Percentiles rank a stretch among this genome's conserved stretches.
These are phyloP conservation scores for Spergularia bocconei DNA, from an alignment of 148 eudicot genomes.

Conservation along the genomic window DNA sequence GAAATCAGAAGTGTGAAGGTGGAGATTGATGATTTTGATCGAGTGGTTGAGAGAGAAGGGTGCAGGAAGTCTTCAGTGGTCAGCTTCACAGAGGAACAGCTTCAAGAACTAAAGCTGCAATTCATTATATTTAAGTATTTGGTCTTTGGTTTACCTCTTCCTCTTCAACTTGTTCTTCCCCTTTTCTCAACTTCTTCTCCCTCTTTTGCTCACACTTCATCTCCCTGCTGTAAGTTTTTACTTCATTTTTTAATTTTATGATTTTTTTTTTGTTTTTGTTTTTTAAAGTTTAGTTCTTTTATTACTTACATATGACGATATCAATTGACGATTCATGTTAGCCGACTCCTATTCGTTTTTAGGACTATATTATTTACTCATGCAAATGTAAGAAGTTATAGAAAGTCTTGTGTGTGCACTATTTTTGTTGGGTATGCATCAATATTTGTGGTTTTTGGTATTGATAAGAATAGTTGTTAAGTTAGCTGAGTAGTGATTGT, in stretches of 20 bases:
- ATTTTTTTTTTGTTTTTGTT: neutral
- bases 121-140: conserved; percentile 35
- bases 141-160: conserved; percentile 34
- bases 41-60: conserved; percentile 24
- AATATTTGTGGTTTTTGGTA: too few relatives aligned
- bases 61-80: conserved; percentile 21
- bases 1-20: conserved; percentile 25
- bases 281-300: neutral
- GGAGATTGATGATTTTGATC: conserved; percentile 20
- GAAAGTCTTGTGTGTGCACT: too few relatives aligned
- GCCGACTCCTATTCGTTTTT: too few relatives aligned
- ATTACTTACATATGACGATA: too few relatives aligned
- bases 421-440: too few relatives aligned
- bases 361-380: too few relatives aligned
- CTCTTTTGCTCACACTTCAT: conserved; percentile 19
- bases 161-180: conserved; percentile 35
- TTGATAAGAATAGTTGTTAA: too few relatives aligned
- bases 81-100: conserved; percentile 40
- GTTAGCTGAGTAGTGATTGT: too few relatives aligned
- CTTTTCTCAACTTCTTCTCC: conserved; percentile 26
- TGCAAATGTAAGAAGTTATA: too few relatives aligned
- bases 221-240: conserved; percentile 16
- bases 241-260: neutral
- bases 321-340: too few relatives aligned
- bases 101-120: conserved; percentile 38